A percentile compares a stretch with the other conserved stretches of the same genome.
These are phyloP conservation scores for Gypsophila paniculata DNA, from an alignment of 179 eudicot genomes.

Conservation along the genomic window DNA sequence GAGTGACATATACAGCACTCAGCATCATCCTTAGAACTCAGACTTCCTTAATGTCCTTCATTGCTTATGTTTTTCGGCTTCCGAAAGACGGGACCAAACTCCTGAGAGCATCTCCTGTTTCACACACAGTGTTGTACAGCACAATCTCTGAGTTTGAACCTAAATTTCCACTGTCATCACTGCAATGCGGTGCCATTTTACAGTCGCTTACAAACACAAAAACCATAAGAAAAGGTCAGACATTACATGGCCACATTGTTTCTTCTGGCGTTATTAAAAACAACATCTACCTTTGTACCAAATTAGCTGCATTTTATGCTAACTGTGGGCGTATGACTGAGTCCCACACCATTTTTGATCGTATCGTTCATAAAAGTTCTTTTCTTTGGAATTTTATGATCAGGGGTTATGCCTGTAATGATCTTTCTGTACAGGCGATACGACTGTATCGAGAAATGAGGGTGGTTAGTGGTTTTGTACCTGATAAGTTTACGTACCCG, in stretches of 20 bases:
- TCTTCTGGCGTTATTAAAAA: slow-evolving; percentile 19
- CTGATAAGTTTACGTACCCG: slow-evolving; percentile 25
- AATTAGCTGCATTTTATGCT: slow-evolving; percentile 24
- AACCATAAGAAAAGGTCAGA: slow-evolving; percentile 9
- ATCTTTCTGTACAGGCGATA: slow-evolving; percentile 8
- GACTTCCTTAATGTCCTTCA: too few relatives aligned
- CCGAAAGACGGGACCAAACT: neutral
- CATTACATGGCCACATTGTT: slow-evolving; percentile 14
- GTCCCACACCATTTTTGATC: slow-evolving; percentile 18
- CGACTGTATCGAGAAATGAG: slow-evolving; percentile 24
- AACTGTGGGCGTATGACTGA: slow-evolving; percentile 15
- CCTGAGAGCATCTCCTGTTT: neutral
- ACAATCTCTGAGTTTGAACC: neutral
- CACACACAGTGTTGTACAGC: neutral
- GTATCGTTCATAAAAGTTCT: slow-evolving; percentile 1
- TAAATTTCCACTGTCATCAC: slow-evolving; percentile 3
- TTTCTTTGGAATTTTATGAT: slow-evolving; percentile 25
- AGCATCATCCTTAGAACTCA: too few relatives aligned
- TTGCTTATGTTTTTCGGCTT: neutral
- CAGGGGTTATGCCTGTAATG: slow-evolving; percentile 13
- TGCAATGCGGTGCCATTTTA: slow-evolving; percentile 16
- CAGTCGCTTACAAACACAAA: slow-evolving; percentile 21
- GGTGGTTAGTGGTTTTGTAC: slow-evolving; percentile 16
- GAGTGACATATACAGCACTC: too few relatives aligned
- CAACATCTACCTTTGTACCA: slow-evolving; percentile 16